Conservation (phyloP, 495 filamentous ascomycete species). For the Platismatia glauca region DNA sequence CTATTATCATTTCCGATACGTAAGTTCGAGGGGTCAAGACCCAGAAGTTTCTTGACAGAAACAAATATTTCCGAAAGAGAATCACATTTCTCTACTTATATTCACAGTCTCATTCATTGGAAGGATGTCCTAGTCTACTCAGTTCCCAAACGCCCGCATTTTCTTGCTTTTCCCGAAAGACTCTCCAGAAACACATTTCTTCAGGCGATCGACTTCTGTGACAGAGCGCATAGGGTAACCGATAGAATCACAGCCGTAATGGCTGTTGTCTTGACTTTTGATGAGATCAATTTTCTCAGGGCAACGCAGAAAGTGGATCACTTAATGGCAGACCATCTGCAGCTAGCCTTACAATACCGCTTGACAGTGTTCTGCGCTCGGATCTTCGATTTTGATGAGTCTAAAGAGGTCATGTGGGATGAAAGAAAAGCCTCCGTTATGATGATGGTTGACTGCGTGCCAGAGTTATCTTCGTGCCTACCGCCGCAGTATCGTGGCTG, state of each 20-base stretch:
- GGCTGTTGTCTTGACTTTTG: background rate
- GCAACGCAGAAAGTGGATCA: background rate
- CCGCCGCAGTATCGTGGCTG: background rate
- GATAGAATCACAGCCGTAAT: background rate
- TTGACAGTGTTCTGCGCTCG: background rate
- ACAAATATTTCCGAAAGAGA: background rate
- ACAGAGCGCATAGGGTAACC: background rate
- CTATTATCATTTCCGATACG: background rate
- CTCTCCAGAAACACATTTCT: background rate
- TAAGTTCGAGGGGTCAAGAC: background rate
- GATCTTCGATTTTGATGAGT: background rate
- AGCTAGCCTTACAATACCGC: background rate
- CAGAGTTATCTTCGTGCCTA: background rate
- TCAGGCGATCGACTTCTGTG: background rate
- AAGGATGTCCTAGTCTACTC: background rate
- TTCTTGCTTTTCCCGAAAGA: background rate
- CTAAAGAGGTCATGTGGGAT: background rate
- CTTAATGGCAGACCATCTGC: background rate
- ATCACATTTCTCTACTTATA: background rate
- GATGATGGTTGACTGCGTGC: background rate
- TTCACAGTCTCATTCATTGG: background rate
- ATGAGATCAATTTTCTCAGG: background rate
- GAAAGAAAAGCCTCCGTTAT: background rate
- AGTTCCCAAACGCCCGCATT: background rate
- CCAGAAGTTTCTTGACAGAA: no score